A percentile compares a stretch with the other conserved stretches of the same genome.
Evolutionary conservation across 1,284 basidiomycete species (phyloP).

Genomic region (Pyrrhoderma lamaoense): DNA sequence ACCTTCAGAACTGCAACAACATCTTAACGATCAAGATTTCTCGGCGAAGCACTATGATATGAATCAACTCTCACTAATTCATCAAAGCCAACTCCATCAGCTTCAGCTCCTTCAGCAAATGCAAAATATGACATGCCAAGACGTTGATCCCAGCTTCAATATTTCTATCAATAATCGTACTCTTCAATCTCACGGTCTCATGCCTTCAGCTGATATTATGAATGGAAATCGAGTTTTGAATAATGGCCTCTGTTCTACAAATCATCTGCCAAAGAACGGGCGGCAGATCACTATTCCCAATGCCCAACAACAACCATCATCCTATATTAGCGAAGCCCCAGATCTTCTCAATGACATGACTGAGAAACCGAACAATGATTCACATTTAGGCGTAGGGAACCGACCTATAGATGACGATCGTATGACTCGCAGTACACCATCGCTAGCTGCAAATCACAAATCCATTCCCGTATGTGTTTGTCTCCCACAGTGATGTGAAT

Average conservation of each 20-base stretch:
- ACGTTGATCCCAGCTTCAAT: slow-evolving; percentile 7
- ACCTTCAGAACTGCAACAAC: too few relatives aligned
- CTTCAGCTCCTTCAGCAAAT: slow-evolving; percentile 16
- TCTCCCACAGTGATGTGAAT: background rate
- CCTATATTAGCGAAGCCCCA: background rate
- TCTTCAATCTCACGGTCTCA: slow-evolving; percentile 9
- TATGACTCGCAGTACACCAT: too few relatives aligned
- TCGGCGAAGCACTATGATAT: slow-evolving; percentile 4
- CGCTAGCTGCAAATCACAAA: background rate
- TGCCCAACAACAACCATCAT: background rate
- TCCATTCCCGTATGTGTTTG: background rate
- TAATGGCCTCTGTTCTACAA: too few relatives aligned
- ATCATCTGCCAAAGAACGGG: background rate
- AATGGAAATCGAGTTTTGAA: background rate
- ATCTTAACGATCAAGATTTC: background rate
- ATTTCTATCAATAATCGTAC: background rate
- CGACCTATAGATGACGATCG: background rate
- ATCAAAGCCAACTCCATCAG: slow-evolving; percentile 15
- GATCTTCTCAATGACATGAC: too few relatives aligned
- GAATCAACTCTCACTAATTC: slow-evolving; percentile 8
- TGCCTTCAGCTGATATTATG: slow-evolving; percentile 15
- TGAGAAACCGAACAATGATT: too few relatives aligned
- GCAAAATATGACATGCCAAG: background rate
- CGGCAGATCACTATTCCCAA: background rate
- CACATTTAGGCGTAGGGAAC: background rate